A percentile compares a stretch with the other conserved stretches of the same genome.
Conservation (phyloP, 2,329 filamentous ascomycete genomes). For the Penicillium italicum region DNA sequence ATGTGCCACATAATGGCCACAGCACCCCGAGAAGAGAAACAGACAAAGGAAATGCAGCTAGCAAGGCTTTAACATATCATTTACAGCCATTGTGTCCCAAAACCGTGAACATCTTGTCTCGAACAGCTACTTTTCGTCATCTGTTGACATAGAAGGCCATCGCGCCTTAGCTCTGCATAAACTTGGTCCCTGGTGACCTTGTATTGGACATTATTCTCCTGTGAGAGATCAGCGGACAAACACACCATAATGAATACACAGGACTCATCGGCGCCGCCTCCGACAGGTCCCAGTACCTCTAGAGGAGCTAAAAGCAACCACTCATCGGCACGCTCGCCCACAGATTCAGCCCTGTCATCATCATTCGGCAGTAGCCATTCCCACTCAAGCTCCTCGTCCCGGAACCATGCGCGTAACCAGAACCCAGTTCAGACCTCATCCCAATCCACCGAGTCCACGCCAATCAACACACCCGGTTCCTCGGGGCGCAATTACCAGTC, state of each 20-base stretch:
- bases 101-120: background rate
- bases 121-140: background rate
- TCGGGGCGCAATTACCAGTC: constrained; percentile 33
- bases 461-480: constrained; percentile 27
- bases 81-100: background rate
- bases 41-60: background rate
- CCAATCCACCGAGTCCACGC: constrained; percentile 30
- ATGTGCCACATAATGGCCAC: constrained; percentile 8
- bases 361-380: constrained; percentile 23
- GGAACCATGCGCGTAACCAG: constrained; percentile 16
- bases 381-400: constrained; percentile 21
- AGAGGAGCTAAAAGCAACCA: constrained; percentile 14
- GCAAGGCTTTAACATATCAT: constrained; percentile 14
- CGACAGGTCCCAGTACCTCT: constrained; percentile 14
- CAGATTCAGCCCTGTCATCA: constrained; percentile 24
- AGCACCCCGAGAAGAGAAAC: background rate
- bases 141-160: background rate
- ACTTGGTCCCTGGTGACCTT: background rate
- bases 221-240: constrained; percentile 17
- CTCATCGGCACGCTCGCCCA: constrained; percentile 21
- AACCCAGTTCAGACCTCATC: constrained; percentile 12
- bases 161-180: constrained; percentile 12
- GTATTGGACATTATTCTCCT: constrained; percentile 14
- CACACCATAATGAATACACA: constrained; percentile 37
- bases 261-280: constrained; percentile 26